Conservation (phyloP, 2,329 filamentous ascomycete species). For the Fusarium palustre region DNA sequence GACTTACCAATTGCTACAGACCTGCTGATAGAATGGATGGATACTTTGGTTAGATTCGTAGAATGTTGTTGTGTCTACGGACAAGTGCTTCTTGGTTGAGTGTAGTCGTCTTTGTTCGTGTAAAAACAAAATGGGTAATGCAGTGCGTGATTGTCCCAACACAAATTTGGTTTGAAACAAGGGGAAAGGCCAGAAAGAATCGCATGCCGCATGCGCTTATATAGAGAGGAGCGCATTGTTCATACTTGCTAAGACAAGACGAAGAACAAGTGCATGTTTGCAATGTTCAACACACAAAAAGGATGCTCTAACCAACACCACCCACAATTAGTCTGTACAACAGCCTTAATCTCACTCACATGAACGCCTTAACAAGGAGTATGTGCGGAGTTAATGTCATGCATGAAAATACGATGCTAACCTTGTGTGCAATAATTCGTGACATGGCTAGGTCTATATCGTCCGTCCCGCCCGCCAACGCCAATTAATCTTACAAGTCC, state of each 20-base stretch:
- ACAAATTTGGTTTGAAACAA: neutral
- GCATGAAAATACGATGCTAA: constrained; percentile 40
- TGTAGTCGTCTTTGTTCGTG: constrained; percentile 22
- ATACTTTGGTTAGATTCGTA: neutral
- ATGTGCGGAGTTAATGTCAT: constrained; percentile 40
- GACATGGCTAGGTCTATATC: constrained; percentile 46
- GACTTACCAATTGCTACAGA: constrained; percentile 15
- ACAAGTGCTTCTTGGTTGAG: constrained; percentile 15
- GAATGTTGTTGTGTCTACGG: neutral
- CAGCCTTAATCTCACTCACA: neutral
- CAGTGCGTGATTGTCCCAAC: neutral
- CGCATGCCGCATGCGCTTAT: neutral
- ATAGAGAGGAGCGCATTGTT: constrained; percentile 2
- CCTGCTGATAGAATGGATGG: neutral
- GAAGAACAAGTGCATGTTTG: constrained; percentile 14
- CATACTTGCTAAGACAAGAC: neutral
- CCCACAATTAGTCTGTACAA: neutral
- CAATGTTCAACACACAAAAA: constrained; percentile 1
- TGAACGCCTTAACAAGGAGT: neutral
- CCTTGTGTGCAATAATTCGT: constrained; percentile 41
- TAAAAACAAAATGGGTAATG: neutral
- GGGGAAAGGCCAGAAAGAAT: neutral
- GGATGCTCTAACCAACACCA: constrained; percentile 8
- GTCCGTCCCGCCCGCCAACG: constrained; percentile 49
- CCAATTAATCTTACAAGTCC: constrained; percentile 51